phyloP scores from a whole-genome alignment of 768 basidiomycete species.

The Podaxis sp. region DNA sequence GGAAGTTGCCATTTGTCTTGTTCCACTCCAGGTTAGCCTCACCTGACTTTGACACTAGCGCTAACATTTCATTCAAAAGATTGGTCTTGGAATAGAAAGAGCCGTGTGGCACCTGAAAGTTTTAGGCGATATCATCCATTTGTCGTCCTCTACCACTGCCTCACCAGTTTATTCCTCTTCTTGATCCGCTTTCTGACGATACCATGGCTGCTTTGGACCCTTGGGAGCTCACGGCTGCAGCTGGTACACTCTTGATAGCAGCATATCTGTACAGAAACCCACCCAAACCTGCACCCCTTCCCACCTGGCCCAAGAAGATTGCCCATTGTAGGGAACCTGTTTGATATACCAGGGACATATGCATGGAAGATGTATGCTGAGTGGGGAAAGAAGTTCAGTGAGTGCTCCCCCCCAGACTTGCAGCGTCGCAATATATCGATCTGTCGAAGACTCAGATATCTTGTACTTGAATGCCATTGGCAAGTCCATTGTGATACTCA shows the following conservation, averaged over 20 bases:
- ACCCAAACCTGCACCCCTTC: conserved; percentile 13
- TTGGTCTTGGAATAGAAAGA: too few relatives aligned
- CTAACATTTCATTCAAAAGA: too few relatives aligned
- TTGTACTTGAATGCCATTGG: conserved; percentile 18
- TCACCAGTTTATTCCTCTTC: background rate
- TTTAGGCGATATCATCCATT: background rate
- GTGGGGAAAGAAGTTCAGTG: conserved; percentile 40
- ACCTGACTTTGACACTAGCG: too few relatives aligned
- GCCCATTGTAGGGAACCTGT: conserved; percentile 40
- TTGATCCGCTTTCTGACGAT: background rate
- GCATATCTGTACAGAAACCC: background rate
- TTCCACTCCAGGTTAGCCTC: too few relatives aligned
- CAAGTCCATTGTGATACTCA: conserved; percentile 16
- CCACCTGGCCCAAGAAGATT: conserved; percentile 39
- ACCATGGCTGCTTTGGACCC: background rate
- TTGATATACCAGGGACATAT: conserved; percentile 35
- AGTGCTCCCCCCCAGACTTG: background rate
- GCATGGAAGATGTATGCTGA: conserved; percentile 38
- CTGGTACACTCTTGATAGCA: background rate
- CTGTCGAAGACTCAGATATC: conserved; percentile 17
- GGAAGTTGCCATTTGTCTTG: too few relatives aligned
- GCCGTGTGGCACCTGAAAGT: background rate
- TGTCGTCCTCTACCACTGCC: background rate
- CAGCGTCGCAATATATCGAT: background rate
- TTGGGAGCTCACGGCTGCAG: background rate